Evolutionary conservation across 306 rosid genomes (phyloP), one percentile per base, ranked within the genome.

Genomic region (Sechiopsis laciniata): DNA sequence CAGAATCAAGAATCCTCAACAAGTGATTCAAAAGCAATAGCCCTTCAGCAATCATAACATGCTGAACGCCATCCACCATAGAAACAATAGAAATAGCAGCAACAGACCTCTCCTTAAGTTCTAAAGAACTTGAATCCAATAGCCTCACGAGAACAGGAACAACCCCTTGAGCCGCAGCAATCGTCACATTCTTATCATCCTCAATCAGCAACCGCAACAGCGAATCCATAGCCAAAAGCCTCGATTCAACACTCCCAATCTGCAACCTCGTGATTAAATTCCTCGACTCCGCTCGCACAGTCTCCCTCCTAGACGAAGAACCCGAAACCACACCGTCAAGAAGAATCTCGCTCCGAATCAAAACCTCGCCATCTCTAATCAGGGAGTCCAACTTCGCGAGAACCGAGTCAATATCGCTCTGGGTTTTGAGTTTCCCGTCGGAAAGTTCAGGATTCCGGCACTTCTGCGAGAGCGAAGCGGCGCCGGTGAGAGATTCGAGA

Each of bases 101-200:
- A 7, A 94, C 96, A n/a, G 85, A 78, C 75, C 81, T 94, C 83
- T 90, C 98, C 79, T 86, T 90, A 75, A 71, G 75, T 40, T 87
- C 93, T 1, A 57, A 37, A 32, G 75, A 72, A 46, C 85, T 73
- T 21, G 96, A 88, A 76, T 94, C 98, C 10, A 90, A 86, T 10
- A 88, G 59, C 2, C 90, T 87, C 19, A 87, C 87, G 16, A 94
- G 88, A 22, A 91, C 89, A 10, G 96, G 97, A 29, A 94, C 95
- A 0, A 86, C 84, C 2, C 98, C 98, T 77, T 94, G 98, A 10
- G 97, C 97, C 19, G 91, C 97, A 0, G 92, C 87, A 11, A 89
- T 94, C 52, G 87, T 84, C 10, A 94, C 98, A 76, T 94, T 91
- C 87, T 94, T 94, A 37, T 90, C 98, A 65, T 90, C 97, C 72